Evolutionary conservation across 331 rosid species (phyloP), one percentile per base, ranked within the genome.

Genomic region (Prunus yedoensis): DNA sequence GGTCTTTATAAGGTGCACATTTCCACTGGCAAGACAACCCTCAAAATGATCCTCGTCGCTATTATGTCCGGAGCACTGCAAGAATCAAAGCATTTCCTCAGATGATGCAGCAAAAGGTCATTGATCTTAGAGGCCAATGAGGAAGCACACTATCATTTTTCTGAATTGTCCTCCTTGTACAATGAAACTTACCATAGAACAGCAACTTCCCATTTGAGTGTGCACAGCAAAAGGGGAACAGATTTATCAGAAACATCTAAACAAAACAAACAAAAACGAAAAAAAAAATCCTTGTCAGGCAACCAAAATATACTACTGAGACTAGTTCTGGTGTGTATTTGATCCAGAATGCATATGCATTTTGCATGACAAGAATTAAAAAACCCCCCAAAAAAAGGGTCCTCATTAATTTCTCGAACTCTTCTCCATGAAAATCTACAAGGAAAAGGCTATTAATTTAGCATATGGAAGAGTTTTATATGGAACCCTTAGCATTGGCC

Each of bases 151-250:
- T 41, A 35, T 66, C 51, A 35, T 5, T 35, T 35, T 68, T 66
- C 28, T 17, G 3, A 68, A 8, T 4, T 38, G 3, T 16, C 38
- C 1, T 16, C 3, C 28, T 56, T 75, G 30, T 74, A 4, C 10
- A 50, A 49, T 9, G 58, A 59, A 32, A 49, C 83, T 53, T 80
- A 80, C 87, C 87, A 45, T 73, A 20, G 73, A 72, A 71, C 84
- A 83, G 73, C 82, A 83, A 68, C 18, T 62, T 83, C 87, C 84
- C 87, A 83, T 83, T 35, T 60, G 69, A 56, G 23, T 21, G 77
- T 50, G 71, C 75, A 59, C 77, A 50, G 68, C 38, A 41, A 38
- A 73, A 57, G 21, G 57, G 70, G 52, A 66, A 5, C 20, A 52
- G 17, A 66, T 14, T 77, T 35, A 78, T 32, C 49, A 46, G 25